phyloP scores from a whole-genome alignment of 441 rosid species.

The Populus hybrid region DNA sequence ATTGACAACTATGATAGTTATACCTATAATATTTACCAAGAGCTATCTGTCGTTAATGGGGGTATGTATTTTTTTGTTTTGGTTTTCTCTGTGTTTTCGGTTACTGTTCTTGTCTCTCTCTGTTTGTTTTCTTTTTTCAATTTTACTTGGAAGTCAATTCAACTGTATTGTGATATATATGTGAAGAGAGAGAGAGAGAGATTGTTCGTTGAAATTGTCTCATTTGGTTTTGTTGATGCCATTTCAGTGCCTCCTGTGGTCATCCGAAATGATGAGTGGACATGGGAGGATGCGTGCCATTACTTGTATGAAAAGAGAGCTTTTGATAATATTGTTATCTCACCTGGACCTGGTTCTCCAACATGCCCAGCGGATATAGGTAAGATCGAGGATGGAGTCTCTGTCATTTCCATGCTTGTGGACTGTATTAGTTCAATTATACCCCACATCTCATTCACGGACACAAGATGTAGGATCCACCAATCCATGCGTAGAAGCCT shows the following conservation, averaged over 20 bases:
- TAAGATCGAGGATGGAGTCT: constrained; percentile 19
- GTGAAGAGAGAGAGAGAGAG: not conserved
- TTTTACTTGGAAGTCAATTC: not conserved
- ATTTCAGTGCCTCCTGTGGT: constrained; percentile 86
- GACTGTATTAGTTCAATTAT: not conserved
- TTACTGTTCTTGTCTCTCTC: not conserved
- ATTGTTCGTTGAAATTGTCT: not conserved
- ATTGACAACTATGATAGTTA: constrained; percentile 97
- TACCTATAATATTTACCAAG: constrained; percentile 88
- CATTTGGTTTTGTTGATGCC: constrained; percentile 12
- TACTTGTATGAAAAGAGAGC: constrained; percentile 66
- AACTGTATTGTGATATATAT: not conserved
- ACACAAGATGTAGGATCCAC: not conserved
- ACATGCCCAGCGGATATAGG: constrained; percentile 80
- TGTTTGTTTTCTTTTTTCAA: not conserved
- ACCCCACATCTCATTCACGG: not conserved
- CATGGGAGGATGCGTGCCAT: constrained; percentile 65
- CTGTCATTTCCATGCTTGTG: not conserved
- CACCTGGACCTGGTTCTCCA: constrained; percentile 99
- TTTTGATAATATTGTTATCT: constrained; percentile 87
- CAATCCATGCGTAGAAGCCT: not conserved
- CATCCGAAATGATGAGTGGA: constrained; percentile 78
- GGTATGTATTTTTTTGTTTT: constrained; percentile 33
- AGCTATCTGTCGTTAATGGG: constrained; percentile 78
- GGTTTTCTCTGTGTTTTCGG: not conserved